phyloP scores from a whole-genome alignment of 257 asterid genomes.

The Catharanthus roseus region DNA sequence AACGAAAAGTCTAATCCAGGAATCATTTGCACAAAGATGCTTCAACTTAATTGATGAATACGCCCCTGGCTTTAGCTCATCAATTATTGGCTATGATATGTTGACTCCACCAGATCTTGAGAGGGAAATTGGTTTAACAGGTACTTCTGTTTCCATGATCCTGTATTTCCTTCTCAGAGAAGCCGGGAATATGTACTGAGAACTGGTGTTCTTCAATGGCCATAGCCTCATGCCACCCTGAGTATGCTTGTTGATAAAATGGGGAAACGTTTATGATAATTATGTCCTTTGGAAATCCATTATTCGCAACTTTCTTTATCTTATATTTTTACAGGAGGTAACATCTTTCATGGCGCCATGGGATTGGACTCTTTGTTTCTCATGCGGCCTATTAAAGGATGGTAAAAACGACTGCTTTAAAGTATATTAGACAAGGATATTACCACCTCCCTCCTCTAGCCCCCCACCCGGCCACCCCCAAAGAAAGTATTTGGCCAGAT shows the following conservation, averaged over 20 bases:
- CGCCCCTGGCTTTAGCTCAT: conserved; percentile 83
- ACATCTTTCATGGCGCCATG: conserved; percentile 94
- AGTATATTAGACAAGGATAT: not conserved
- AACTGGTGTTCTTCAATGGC: not conserved
- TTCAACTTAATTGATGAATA: conserved; percentile 78
- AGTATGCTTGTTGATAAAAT: not conserved
- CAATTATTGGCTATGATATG: conserved; percentile 89
- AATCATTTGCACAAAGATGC: conserved; percentile 78
- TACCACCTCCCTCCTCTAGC: no score
- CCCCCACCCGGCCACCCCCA: no score
- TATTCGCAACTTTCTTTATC: not conserved
- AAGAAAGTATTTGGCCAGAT: no score
- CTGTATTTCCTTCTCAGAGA: not conserved
- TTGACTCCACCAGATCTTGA: conserved; percentile 96
- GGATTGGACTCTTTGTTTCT: conserved; percentile 83
- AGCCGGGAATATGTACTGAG: not conserved
- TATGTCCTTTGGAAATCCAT: not conserved
- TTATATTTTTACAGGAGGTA: conserved; percentile 61
- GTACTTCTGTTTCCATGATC: conserved; percentile 24
- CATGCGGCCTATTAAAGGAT: conserved; percentile 93
- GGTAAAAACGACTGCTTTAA: conserved; percentile 38
- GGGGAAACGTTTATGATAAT: not conserved
- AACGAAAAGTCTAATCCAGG: conserved; percentile 29
- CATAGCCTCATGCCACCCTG: no score
- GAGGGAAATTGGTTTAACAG: conserved; percentile 83